Percentiles rank a stretch among this genome's conserved stretches.
These are phyloP conservation scores for Euphorbia lathyris DNA, from an alignment of 345 rosid genomes.

Conservation along the genomic window DNA sequence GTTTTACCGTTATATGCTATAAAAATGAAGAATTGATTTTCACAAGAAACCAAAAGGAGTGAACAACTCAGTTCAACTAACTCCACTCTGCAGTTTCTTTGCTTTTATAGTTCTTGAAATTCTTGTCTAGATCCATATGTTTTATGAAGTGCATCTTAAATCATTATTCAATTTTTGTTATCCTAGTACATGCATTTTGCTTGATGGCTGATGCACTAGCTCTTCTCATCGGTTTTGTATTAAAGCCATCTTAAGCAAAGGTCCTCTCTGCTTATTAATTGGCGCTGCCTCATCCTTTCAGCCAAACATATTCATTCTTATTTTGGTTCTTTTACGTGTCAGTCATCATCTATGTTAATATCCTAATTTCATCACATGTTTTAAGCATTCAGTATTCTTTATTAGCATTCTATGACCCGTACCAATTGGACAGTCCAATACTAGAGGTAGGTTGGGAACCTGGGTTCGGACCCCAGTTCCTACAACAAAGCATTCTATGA, in stretches of 20 bases:
- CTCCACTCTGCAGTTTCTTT: background rate
- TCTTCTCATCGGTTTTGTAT: background rate
- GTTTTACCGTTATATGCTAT: too few species aligned
- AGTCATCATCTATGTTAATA: background rate
- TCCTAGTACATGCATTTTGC: background rate
- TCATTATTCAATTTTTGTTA: background rate
- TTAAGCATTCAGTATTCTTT: background rate
- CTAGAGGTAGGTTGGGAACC: too few species aligned
- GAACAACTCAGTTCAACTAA: background rate
- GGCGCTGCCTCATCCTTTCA: background rate
- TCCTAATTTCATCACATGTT: background rate
- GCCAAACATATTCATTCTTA: too few species aligned
- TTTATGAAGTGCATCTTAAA: background rate
- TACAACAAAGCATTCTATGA: too few species aligned
- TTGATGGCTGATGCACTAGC: background rate
- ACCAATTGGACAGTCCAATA: too few species aligned
- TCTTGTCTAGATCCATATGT: background rate
- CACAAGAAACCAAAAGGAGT: background rate
- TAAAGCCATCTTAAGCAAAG: background rate
- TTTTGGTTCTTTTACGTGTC: too few species aligned
- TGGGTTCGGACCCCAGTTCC: too few species aligned
- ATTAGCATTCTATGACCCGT: background rate
- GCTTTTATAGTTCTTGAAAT: background rate
- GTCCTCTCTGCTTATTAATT: background rate
- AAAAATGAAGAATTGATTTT: too few species aligned